phyloP scores from a whole-genome alignment of 495 filamentous ascomycete genomes.

The Hypoxylon rickii region DNA sequence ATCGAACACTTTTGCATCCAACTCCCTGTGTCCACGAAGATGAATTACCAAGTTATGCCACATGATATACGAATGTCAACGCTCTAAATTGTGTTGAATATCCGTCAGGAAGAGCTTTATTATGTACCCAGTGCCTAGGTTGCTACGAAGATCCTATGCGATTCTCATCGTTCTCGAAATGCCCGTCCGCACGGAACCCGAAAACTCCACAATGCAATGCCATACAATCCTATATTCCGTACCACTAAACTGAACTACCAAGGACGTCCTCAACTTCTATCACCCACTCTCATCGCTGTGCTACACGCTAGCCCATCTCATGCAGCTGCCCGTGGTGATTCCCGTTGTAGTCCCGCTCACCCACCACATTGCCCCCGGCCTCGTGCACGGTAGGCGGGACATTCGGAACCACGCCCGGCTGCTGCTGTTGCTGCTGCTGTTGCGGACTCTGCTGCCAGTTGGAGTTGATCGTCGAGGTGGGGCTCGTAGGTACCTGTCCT shows the following conservation, averaged over 20 bases:
- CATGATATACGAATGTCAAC: too few relatives aligned
- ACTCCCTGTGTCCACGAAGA: too few relatives aligned
- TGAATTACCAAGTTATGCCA: too few relatives aligned
- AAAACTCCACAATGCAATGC: constrained; percentile 18
- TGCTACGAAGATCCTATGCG: too few relatives aligned
- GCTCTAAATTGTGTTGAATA: too few relatives aligned
- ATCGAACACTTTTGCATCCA: too few relatives aligned
- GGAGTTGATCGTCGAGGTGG: constrained; percentile 30
- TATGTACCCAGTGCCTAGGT: too few relatives aligned
- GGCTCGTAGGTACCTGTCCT: constrained; percentile 20
- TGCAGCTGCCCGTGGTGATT: constrained; percentile 40
- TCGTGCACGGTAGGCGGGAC: constrained; percentile 38
- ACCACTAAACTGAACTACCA: too few relatives aligned
- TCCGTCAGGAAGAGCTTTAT: too few relatives aligned
- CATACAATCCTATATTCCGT: neutral
- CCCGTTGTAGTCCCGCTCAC: constrained; percentile 30
- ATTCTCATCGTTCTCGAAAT: neutral
- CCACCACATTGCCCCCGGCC: constrained; percentile 39
- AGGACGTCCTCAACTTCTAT: too few relatives aligned
- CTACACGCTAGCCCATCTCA: constrained; percentile 25
- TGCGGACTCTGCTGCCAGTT: constrained; percentile 25
- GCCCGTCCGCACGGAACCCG: neutral
- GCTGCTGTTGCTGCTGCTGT: constrained; percentile 10
- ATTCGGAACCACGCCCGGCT: constrained; percentile 10
- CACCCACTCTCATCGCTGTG: neutral